Base-by-base conservation (phyloP, 768 basidiomycete species). In the Leccinum obscurum region DNA sequence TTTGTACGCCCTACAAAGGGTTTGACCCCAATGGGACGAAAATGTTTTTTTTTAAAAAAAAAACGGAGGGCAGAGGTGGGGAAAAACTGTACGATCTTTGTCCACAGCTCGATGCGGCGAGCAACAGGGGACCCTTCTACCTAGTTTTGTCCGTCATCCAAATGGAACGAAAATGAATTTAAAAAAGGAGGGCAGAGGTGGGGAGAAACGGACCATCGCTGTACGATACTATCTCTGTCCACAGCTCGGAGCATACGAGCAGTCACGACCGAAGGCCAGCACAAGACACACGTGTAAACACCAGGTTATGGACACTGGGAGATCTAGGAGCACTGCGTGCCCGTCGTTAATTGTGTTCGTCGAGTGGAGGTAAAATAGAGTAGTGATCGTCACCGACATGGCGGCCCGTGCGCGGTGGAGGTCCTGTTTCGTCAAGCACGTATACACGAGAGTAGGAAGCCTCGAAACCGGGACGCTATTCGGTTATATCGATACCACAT, bases 381-480 rank as follows among this genome's bases (percentile, higher is more conserved):
- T 26, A 62, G 57, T 77, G 75, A 66, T 88, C 89, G 66, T 91
- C 90, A 3, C 89, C 90, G 0, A 86, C 89, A 61, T 91, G 91
- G 0, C 89, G 90, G 7, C 90, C 80, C n/a, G 90, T 84, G 0
- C 17, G 83, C 81, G 13, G 85, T 73, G 75, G 2, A 95, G 74
- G 65, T 95, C 92, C 66, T 86, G 77, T 68, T 89, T 87, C 8
- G 90, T 92, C 62, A 88, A 85, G 37, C 80, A 77, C n/a, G 13
- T 35, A 35, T 44, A 44, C 13, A 89, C 82, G 8, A 89, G 78
- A 46, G 87, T 77, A 2, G 88, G 87, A 6, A 90, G 78, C 50
- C 77, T 83, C 2, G 87, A 87, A 2, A 89, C 80, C 0, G 87
- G 87, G 0, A 90, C 87, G 55, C 79, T 83, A 50, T 28, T 32